Percentiles rank a stretch among this genome's conserved stretches.
Conservation (phyloP, 1,284 basidiomycete genomes). For the Cutaneotrichosporon sp. region DNA sequence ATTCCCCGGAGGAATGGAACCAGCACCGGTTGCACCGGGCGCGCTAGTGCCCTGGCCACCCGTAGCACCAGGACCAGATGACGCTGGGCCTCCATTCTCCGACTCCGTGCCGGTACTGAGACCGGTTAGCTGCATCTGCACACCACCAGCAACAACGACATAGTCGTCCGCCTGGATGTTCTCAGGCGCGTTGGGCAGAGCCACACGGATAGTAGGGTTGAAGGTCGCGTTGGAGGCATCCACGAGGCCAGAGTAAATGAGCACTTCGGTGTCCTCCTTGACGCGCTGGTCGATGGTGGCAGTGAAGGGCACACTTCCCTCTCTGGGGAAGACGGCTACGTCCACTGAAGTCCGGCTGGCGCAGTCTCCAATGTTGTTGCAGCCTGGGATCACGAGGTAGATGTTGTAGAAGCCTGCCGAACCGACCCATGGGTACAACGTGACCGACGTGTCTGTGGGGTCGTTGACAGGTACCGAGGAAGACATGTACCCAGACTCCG, state of each 20-base stretch:
- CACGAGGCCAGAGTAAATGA: conserved; percentile 77
- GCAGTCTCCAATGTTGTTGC: conserved; percentile 74
- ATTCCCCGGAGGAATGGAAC: too few species aligned
- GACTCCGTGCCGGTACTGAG: conserved; percentile 11
- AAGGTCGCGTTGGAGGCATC: conserved; percentile 65
- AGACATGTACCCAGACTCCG: conserved; percentile 67
- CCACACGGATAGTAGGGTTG: conserved; percentile 67
- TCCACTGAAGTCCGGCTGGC: conserved; percentile 71
- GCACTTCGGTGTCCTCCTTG: conserved; percentile 57
- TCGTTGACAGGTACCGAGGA: conserved; percentile 57
- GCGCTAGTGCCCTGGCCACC: too few species aligned
- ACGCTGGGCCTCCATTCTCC: too few species aligned
- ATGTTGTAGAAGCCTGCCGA: conserved; percentile 81
- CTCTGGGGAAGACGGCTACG: conserved; percentile 74
- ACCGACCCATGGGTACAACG: conserved; percentile 85
- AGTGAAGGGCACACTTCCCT: conserved; percentile 60
- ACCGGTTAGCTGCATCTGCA: conserved; percentile 64
- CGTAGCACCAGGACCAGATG: too few species aligned
- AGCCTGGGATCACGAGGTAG: conserved; percentile 81
- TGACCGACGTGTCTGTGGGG: conserved; percentile 65
- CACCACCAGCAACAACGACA: conserved; percentile 72
- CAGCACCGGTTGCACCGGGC: too few species aligned
- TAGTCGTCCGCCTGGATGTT: conserved; percentile 65
- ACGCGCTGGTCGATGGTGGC: conserved; percentile 71
- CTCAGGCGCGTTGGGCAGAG: conserved; percentile 58